Conservation (phyloP, 2,329 filamentous ascomycete genomes). For the Peltaster fructicola region DNA sequence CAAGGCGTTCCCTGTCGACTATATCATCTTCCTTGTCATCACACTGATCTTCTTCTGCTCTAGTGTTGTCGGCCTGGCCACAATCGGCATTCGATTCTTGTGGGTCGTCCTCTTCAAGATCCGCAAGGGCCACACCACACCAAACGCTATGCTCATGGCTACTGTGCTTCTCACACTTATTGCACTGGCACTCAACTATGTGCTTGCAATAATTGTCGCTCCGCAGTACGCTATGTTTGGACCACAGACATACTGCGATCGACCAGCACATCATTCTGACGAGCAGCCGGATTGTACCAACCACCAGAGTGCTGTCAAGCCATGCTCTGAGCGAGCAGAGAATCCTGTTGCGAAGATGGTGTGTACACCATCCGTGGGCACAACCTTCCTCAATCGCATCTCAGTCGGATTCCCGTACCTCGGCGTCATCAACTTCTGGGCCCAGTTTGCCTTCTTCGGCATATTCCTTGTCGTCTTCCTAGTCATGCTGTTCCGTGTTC, state of each 20-base stretch:
- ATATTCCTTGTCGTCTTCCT: conserved; percentile 70
- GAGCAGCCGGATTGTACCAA: conserved; percentile 59
- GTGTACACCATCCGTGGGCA: conserved; percentile 82
- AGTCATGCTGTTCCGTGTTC: conserved; percentile 63
- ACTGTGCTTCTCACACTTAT: conserved; percentile 84
- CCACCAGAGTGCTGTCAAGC: conserved; percentile 52
- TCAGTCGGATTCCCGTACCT: conserved; percentile 93
- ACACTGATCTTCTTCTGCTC: conserved; percentile 77
- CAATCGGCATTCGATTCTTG: conserved; percentile 83
- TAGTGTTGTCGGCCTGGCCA: conserved; percentile 70
- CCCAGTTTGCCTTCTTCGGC: conserved; percentile 74
- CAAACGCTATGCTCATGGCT: conserved; percentile 77
- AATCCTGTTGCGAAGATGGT: conserved; percentile 57
- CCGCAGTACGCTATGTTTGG: conserved; percentile 92
- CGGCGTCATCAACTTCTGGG: conserved; percentile 85
- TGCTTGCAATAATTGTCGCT: conserved; percentile 80
- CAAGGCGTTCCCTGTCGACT: conserved; percentile 78
- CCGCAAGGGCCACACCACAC: conserved; percentile 70
- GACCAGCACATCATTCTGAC: conserved; percentile 42
- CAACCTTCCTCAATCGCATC: conserved; percentile 81
- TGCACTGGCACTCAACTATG: conserved; percentile 81
- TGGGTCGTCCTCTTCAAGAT: conserved; percentile 92
- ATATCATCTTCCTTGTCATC: conserved; percentile 70
- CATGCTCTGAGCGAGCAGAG: conserved; percentile 62
- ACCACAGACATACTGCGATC: conserved; percentile 82